These are phyloP conservation scores for Phytophthora boehmeriae DNA, from an alignment of 352 stramenopile genomes.

Conservation along the genomic window DNA sequence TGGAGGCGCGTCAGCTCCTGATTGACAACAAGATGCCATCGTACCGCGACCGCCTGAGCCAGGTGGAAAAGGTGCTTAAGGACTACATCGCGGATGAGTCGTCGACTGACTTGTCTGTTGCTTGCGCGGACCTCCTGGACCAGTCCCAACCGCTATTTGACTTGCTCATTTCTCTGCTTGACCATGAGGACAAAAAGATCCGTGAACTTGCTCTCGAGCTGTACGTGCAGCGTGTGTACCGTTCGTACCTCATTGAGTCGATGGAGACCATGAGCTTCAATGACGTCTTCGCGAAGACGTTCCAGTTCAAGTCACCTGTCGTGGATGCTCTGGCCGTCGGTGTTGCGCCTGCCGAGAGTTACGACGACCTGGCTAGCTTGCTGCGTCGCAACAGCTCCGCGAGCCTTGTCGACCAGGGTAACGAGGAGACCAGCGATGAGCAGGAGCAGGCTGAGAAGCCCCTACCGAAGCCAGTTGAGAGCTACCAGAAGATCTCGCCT, in stretches of 20 bases:
- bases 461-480: slow-evolving; percentile 40
- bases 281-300: slow-evolving; percentile 84
- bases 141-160: slow-evolving; percentile 88
- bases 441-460: slow-evolving; percentile 33
- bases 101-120: slow-evolving; percentile 53
- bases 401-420: slow-evolving; percentile 36
- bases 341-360: slow-evolving; percentile 77
- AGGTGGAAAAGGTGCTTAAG: slow-evolving; percentile 78
- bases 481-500: slow-evolving; percentile 80
- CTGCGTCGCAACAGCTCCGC: slow-evolving; percentile 70
- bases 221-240: slow-evolving; percentile 87
- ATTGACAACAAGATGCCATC: slow-evolving; percentile 97
- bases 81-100: slow-evolving; percentile 64
- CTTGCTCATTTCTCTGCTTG: slow-evolving; percentile 78
- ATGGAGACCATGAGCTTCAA: slow-evolving; percentile 74
- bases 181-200: slow-evolving; percentile 70
- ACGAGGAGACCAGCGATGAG: slow-evolving; percentile 47
- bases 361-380: slow-evolving; percentile 81
- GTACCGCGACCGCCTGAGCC: slow-evolving; percentile 89
- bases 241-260: slow-evolving; percentile 85
- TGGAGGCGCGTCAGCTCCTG: slow-evolving; percentile 95
- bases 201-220: slow-evolving; percentile 80
- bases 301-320: slow-evolving; percentile 85
- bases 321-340: slow-evolving; percentile 81
- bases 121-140: slow-evolving; percentile 72